Base-by-base conservation (phyloP, 345 rosid genomes). In the Melaleuca alternifolia region DNA sequence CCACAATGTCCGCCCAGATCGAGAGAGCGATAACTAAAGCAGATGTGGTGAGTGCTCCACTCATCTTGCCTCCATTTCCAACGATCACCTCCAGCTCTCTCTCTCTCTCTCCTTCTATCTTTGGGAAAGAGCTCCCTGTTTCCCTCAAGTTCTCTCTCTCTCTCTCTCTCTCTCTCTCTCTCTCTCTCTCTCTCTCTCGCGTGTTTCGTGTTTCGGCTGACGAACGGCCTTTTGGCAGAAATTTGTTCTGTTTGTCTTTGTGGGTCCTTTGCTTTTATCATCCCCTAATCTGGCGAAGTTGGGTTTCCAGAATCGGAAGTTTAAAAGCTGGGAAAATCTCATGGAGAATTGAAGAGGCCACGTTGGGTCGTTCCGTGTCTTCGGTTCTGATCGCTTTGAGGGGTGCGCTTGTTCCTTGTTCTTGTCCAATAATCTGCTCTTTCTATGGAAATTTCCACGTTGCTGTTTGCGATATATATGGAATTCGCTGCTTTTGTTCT, bases 31-130 rank as follows among this genome's bases (percentile, higher is more conserved):
- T 51, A 41, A 41, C 41, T 41, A 41, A 7, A 77, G 23, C 76
- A 37, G 85, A 90, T 91, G 89, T 93, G 93, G 88, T 84, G 83
- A 88, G 86, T 90, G 81, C 86, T 56, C 89, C 93, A 83, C 86
- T 51, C 77, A 18, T 82, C 88, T 83, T 85, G 85, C 84, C 48
- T 54, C 53, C 48, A 50, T 41, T 41, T 84, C 53, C 79, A 41
- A 51, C 84, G 30, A 54, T 54, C 71, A 12, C 44, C 26, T 26
- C 50, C 11, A 26, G 33, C 50, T 28, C 30, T 20, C 59, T 65
- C 46, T 71, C 79, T n/a, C 51, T 20, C 50, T 23, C 33, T 20
- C 79, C 84, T 51, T 54, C 62, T 77, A 50, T 57, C 46, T 53
- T 52, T 24, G 52, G 81, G n/a, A 61, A 85, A 53, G 54, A 54